Conservation (phyloP, 164 flowering plant genomes). For the Magnolia sinica region DNA sequence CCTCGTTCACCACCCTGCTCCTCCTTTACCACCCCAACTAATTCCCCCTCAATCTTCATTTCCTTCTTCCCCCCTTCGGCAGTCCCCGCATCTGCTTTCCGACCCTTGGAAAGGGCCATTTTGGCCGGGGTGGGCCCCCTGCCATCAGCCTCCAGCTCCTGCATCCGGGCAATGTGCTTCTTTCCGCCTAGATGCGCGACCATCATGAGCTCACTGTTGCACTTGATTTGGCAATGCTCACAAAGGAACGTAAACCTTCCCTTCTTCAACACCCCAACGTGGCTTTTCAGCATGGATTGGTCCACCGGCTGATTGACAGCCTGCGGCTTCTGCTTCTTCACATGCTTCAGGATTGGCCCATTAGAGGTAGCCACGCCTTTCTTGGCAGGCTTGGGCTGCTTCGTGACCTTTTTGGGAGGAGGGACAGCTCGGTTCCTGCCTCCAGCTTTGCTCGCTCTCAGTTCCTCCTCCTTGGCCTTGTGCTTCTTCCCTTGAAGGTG, state of each 20-base stretch:
- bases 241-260: neutral
- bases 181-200: neutral
- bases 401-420: neutral
- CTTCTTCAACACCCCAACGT: neutral
- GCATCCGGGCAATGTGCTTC: constrained; percentile 6
- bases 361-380: neutral
- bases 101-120: neutral
- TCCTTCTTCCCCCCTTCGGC: neutral
- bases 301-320: neutral
- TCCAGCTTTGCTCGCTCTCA: neutral
- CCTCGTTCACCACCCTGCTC: neutral
- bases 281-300: neutral
- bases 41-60: neutral
- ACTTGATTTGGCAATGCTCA: constrained; percentile 5
- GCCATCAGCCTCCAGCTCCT: neutral
- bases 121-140: neutral
- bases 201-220: constrained; percentile 1
- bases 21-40: neutral
- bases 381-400: neutral
- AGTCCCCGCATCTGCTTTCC: neutral
- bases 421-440: neutral
- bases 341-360: neutral
- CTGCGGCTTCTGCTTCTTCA: neutral
- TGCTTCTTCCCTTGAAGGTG: constrained; percentile 38
- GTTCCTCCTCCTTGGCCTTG: constrained; percentile 28